A percentile compares a stretch with the other conserved stretches of the same genome.
Evolutionary conservation across 257 asterid genomes (phyloP).

Genomic region (Oldenlandia corymbosa): DNA sequence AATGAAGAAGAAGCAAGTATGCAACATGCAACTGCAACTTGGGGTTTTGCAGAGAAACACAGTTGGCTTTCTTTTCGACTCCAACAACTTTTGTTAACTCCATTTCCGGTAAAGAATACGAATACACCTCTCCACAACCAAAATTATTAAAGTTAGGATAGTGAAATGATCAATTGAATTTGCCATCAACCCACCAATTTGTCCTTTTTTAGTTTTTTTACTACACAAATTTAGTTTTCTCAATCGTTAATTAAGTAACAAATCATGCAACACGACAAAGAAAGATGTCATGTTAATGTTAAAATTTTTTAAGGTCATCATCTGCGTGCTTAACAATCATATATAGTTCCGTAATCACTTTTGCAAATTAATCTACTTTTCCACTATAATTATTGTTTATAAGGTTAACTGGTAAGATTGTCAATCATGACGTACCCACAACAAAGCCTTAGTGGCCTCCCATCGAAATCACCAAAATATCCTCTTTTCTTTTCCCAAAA

Average conservation of each 20-base stretch:
- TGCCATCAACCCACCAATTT: slow-evolving; percentile 36
- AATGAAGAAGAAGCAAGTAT: too few relatives aligned
- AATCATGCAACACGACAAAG: slow-evolving; percentile 22
- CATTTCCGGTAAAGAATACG: slow-evolving; percentile 26
- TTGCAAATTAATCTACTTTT: slow-evolving; percentile 7
- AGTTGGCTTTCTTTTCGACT: slow-evolving; percentile 27
- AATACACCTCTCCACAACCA: slow-evolving; percentile 9
- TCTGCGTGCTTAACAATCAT: slow-evolving; percentile 20
- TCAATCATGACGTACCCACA: slow-evolving; percentile 10
- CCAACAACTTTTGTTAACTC: slow-evolving; percentile 39
- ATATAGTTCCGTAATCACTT: slow-evolving; percentile 23
- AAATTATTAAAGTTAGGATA: slow-evolving; percentile 27
- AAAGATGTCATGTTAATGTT: slow-evolving; percentile 32
- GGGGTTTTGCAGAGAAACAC: slow-evolving; percentile 19
- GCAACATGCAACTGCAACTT: slow-evolving; percentile 27
- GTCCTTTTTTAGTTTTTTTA: slow-evolving; percentile 8
- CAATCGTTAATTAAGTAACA: slow-evolving; percentile 2
- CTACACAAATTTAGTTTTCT: too few relatives aligned
- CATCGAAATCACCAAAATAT: not conserved
- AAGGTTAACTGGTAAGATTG: slow-evolving; percentile 3
- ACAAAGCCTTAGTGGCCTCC: not conserved
- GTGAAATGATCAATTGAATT: slow-evolving; percentile 24
- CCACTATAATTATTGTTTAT: not conserved
- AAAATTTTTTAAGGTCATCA: slow-evolving; percentile 33
- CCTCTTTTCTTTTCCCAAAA: not conserved